A percentile compares a stretch with the other conserved stretches of the same genome.
Evolutionary conservation across 2,329 filamentous ascomycete species (phyloP).

Genomic region (Colletotrichum lini): DNA sequence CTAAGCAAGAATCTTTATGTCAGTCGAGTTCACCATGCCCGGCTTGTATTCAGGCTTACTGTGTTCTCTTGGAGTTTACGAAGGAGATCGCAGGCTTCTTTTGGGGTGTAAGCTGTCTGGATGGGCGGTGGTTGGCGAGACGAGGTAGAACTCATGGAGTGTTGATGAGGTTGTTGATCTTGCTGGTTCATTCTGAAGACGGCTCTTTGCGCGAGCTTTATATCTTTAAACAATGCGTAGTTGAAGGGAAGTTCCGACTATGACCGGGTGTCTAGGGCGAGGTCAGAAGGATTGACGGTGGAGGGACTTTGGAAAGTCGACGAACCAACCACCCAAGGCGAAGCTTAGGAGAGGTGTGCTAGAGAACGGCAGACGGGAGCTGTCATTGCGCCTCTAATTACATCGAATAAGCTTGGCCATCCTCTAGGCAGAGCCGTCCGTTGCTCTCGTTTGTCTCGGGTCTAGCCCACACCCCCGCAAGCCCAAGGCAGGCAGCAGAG

Average conservation of each 20-base stretch:
- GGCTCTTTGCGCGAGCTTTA: conserved; percentile 24
- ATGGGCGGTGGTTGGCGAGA: conserved; percentile 16
- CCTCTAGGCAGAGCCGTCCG: conserved; percentile 26
- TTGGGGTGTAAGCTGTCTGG: conserved; percentile 14
- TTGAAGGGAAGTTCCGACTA: conserved; percentile 2
- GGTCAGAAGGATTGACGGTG: conserved; percentile 10
- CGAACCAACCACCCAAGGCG: conserved; percentile 20
- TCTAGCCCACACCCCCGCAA: conserved; percentile 26
- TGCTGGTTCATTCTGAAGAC: conserved; percentile 36
- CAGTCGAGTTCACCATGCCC: neutral
- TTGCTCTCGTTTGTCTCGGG: conserved; percentile 29
- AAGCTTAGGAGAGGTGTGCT: conserved; percentile 8
- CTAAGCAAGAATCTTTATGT: conserved; percentile 2
- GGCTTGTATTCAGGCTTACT: neutral
- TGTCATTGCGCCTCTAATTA: conserved; percentile 15
- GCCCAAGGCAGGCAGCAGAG: conserved; percentile 28
- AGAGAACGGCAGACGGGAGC: neutral
- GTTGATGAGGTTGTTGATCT: conserved; percentile 23
- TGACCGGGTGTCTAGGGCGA: conserved; percentile 5
- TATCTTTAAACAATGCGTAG: conserved; percentile 19
- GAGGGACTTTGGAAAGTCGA: conserved; percentile 36
- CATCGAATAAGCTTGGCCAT: conserved; percentile 13
- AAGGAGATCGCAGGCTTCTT: conserved; percentile 30
- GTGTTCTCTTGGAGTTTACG: conserved; percentile 40
- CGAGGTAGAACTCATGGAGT: conserved; percentile 17